Evolutionary conservation across 2,329 filamentous ascomycete genomes (phyloP).

Genomic region (Pestalotiopsis sp.): DNA sequence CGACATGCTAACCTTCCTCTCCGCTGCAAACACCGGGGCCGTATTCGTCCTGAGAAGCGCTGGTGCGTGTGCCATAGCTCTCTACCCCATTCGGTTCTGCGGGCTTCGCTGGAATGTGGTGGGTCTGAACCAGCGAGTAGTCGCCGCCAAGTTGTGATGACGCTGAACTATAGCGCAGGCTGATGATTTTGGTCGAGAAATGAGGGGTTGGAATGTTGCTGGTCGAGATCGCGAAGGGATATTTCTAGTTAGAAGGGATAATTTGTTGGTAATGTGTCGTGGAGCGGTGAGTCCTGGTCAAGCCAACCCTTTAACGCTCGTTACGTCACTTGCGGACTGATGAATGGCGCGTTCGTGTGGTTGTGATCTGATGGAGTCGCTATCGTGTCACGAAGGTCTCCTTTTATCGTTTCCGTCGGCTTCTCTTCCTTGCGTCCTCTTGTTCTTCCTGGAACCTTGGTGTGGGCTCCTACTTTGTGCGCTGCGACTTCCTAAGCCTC

Average conservation of each 20-base stretch:
- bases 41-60: conserved; percentile 60
- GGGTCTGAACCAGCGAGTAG: neutral
- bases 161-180: neutral
- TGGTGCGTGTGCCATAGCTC: conserved; percentile 61
- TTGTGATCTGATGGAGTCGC: neutral
- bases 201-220: conserved; percentile 5
- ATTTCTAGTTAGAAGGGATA: neutral
- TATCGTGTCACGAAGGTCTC: neutral
- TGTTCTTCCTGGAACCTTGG: neutral
- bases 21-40: conserved; percentile 55
- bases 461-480: neutral
- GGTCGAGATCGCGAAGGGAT: neutral
- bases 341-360: neutral
- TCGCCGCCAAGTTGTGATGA: neutral
- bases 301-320: neutral
- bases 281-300: neutral
- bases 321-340: neutral
- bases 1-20: conserved; percentile 47
- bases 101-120: neutral
- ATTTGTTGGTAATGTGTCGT: neutral
- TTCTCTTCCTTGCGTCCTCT: neutral
- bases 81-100: conserved; percentile 30
- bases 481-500: neutral
- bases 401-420: neutral
- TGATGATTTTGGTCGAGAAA: neutral